Base-by-base conservation (phyloP, 2,329 filamentous ascomycete species). In the Macroventuria anomochaeta region DNA sequence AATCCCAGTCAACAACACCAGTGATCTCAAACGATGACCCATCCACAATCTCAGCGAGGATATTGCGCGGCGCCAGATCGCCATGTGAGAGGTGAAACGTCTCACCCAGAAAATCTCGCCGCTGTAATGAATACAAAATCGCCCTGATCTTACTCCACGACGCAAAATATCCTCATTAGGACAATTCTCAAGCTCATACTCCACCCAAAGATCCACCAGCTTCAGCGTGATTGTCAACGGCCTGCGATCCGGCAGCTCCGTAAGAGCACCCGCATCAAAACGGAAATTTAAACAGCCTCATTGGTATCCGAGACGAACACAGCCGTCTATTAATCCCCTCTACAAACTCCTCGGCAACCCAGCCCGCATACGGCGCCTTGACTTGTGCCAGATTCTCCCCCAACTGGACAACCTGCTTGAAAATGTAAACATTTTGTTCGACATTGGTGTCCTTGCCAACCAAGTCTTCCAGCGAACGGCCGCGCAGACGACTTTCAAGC, bases 1-100 rank as follows among this genome's bases (percentile, higher is more conserved):
- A 34, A 25, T 65, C 62, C 64, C 63, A 67, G 42, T 67, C 64
- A 0, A 70, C 31, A 11, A 69, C 58, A 7, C 62, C 65, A 5
- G 58, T 64, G 25, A 69, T 62, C 11, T 57, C 28, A 4, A 61
- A 25, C 13, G 46, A 40, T 2, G 36, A 25, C 0, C 56, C 21
- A 21, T 59, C 29, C 13, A 17, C 6, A 7, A 58, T 33, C 4
- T 59, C 39, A 15, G 53, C 57, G 10, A 70, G 42, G 17, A 69
- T 53, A 31, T 70, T 70, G 2, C 59, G 58, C 0, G 56, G 36
- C 4, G 49, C 49, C 10, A 70, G 51, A 32, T 67, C 62, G 8
- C 47, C 18, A 36, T 59, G 58, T 7, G 17, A 28, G n/a, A 55
- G 37, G 31, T 52, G 25, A 26, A 55, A 62, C 1, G 42, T 26